Conservation (phyloP, 352 stramenopile species). For the Globisporangium rhizosaccharum region DNA sequence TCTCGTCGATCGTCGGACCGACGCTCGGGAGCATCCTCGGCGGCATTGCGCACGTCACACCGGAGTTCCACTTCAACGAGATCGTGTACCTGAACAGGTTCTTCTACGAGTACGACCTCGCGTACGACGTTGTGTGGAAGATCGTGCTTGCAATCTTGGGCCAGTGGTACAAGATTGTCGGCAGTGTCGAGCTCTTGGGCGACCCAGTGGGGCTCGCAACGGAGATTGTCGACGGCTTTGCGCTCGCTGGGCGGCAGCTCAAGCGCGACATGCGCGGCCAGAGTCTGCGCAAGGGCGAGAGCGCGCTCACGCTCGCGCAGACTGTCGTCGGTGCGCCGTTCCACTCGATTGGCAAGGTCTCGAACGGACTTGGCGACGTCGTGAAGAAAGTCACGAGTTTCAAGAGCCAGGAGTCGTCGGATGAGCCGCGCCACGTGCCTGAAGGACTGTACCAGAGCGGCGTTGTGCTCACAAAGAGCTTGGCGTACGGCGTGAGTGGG, state of each 20-base stretch:
- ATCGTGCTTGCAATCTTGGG: constrained; percentile 70
- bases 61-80: constrained; percentile 70
- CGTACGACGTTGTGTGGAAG: constrained; percentile 66
- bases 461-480: constrained; percentile 70
- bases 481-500: constrained; percentile 66
- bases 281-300: constrained; percentile 77
- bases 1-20: constrained; percentile 70
- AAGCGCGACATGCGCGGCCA: constrained; percentile 79
- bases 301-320: constrained; percentile 72
- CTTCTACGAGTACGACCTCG: constrained; percentile 82
- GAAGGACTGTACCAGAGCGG: constrained; percentile 73
- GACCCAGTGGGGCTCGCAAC: constrained; percentile 79
- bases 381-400: constrained; percentile 83
- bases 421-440: constrained; percentile 67
- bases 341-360: constrained; percentile 74
- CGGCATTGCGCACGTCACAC: constrained; percentile 81
- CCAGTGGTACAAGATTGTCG: constrained; percentile 89
- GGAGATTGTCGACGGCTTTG: constrained; percentile 85
- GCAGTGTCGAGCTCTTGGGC: constrained; percentile 78
- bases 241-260: constrained; percentile 65
- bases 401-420: constrained; percentile 67
- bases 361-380: constrained; percentile 78
- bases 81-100: constrained; percentile 77
- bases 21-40: constrained; percentile 85
- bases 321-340: constrained; percentile 76